A percentile compares a stretch with the other conserved stretches of the same genome.
Evolutionary conservation across 768 basidiomycete species (phyloP).

Genomic region (Asterophora parasitica): DNA sequence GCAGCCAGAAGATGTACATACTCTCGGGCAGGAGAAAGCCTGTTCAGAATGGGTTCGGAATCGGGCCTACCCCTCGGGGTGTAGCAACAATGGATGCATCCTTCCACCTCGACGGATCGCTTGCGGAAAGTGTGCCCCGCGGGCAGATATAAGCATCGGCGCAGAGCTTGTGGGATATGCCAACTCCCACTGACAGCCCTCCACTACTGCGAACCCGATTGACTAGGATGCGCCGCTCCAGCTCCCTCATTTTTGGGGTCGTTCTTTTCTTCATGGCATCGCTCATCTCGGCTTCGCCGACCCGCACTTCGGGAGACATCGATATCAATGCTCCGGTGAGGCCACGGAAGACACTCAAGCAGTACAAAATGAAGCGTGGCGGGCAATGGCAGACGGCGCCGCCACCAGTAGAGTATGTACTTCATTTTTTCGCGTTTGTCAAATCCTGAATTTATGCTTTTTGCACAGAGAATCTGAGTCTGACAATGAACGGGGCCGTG

Average conservation of each 20-base stretch:
- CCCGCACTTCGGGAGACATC: not conserved
- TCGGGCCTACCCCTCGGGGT: no score
- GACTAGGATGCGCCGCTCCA: constrained; percentile 10
- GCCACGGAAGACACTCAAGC: constrained; percentile 12
- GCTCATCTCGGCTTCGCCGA: constrained; percentile 5
- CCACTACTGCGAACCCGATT: no score
- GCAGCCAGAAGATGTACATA: constrained; percentile 5
- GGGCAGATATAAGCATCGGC: not conserved
- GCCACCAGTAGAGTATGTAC: not conserved
- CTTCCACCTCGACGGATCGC: not conserved
- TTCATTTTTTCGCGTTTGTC: not conserved
- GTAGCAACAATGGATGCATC: no score
- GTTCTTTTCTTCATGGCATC: constrained; percentile 5
- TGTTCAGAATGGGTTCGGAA: constrained; percentile 6
- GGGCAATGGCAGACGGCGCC: not conserved
- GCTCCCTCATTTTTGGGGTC: not conserved
- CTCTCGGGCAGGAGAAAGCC: constrained; percentile 8
- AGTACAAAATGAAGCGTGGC: constrained; percentile 15
- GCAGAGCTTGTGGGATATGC: not conserved
- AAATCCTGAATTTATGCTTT: no score
- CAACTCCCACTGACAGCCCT: not conserved
- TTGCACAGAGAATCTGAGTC: no score
- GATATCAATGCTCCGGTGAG: no score
- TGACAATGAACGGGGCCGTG: no score
- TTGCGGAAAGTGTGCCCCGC: not conserved